Evolutionary conservation across 2,329 filamentous ascomycete genomes (phyloP).

Genomic region (Apiospora sp.): DNA sequence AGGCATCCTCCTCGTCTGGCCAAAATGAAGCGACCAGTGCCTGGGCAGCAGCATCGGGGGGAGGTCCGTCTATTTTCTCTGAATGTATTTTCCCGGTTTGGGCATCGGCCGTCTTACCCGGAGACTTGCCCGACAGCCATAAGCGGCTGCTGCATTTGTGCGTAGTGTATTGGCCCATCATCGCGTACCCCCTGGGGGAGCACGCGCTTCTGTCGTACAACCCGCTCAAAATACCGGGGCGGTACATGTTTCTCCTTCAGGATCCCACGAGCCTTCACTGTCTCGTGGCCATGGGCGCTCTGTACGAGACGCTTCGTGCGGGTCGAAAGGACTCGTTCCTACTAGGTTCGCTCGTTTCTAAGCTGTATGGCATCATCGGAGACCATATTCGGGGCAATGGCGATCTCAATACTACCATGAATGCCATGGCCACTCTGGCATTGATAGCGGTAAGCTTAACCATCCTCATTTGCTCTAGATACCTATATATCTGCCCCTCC

Average conservation of each 20-base stretch:
- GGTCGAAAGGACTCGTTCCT: background rate
- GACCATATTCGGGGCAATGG: background rate
- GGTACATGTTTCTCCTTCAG: background rate
- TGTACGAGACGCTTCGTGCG: slow-evolving; percentile 1
- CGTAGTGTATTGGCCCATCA: background rate
- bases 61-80: background rate
- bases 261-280: background rate
- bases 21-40: background rate
- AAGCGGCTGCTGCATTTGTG: background rate
- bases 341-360: background rate
- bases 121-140: background rate
- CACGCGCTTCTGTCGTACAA: slow-evolving; percentile 1
- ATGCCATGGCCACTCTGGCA: background rate
- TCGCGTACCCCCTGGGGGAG: slow-evolving; percentile 6
- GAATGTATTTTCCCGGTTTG: background rate
- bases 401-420: background rate
- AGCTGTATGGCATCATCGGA: background rate
- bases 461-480: too few species aligned
- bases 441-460: slow-evolving; percentile 2
- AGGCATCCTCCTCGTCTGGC: background rate
- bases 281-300: background rate
- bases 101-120: background rate
- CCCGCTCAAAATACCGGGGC: background rate
- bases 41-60: background rate
- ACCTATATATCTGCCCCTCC: background rate